Evolutionary conservation across 2,329 filamentous ascomycete genomes (phyloP).

Genomic region (Neopestalotiopsis clavispora): DNA sequence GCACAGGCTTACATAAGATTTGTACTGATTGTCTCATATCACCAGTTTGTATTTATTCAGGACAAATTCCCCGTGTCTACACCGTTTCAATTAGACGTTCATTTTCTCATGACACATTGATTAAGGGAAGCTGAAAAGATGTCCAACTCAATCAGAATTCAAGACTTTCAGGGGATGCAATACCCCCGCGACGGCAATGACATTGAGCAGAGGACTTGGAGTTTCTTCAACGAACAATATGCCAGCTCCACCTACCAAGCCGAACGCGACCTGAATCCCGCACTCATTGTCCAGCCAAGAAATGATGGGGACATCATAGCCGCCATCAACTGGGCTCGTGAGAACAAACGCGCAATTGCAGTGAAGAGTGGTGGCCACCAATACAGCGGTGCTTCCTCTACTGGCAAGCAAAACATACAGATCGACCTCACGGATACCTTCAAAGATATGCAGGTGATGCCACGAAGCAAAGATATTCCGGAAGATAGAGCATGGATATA

Average conservation of each 20-base stretch:
- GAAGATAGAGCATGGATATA: slow-evolving; percentile 41
- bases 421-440: slow-evolving; percentile 48
- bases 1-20: not conserved
- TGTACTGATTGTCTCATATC: not conserved
- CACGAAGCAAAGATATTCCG: slow-evolving; percentile 38
- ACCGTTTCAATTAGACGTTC: not conserved
- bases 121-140: not conserved
- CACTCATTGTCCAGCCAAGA: slow-evolving; percentile 48
- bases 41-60: not conserved
- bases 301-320: slow-evolving; percentile 46
- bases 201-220: not conserved
- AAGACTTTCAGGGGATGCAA: not conserved
- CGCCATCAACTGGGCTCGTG: slow-evolving; percentile 45
- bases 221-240: slow-evolving; percentile 31
- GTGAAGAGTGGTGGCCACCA: slow-evolving; percentile 54
- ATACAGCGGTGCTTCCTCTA: slow-evolving; percentile 55
- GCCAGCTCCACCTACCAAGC: slow-evolving; percentile 46
- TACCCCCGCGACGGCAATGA: not conserved
- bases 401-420: slow-evolving; percentile 48
- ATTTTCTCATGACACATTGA: not conserved
- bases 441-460: slow-evolving; percentile 26
- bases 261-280: slow-evolving; percentile 49
- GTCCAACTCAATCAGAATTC: not conserved
- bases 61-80: not conserved
- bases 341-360: slow-evolving; percentile 46